These are phyloP conservation scores for Myrica gale DNA, from an alignment of 306 rosid genomes.

Conservation along the genomic window DNA sequence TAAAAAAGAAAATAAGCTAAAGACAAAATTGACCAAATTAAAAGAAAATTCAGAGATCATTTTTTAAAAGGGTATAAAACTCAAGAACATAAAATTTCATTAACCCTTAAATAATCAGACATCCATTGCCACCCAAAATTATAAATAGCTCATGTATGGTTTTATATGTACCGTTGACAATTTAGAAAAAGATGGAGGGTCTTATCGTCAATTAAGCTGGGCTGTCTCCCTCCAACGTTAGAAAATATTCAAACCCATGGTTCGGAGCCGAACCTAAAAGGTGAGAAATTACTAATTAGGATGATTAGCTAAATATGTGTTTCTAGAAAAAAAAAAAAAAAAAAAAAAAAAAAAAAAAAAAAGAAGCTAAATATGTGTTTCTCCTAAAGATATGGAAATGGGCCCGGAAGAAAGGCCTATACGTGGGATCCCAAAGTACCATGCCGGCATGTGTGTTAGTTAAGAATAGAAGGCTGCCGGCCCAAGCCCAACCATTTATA, in stretches of 20 bases:
- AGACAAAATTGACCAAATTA: too few relatives aligned
- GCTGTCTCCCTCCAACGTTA: slow-evolving; percentile 43
- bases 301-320: slow-evolving; percentile 24
- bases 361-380: too few relatives aligned
- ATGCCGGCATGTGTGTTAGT: slow-evolving; percentile 42
- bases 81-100: too few relatives aligned
- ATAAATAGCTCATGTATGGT: background rate
- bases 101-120: too few relatives aligned
- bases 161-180: background rate
- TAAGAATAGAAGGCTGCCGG: slow-evolving; percentile 37
- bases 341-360: too few relatives aligned
- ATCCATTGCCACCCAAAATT: too few relatives aligned
- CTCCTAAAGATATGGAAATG: background rate
- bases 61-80: too few relatives aligned
- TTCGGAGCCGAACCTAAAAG: slow-evolving; percentile 44
- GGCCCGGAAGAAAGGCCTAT: slow-evolving; percentile 11
- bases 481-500: slow-evolving; percentile 34
- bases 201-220: too few relatives aligned
- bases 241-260: slow-evolving; percentile 38
- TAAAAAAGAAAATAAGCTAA: too few relatives aligned
- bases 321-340: too few relatives aligned
- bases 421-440: slow-evolving; percentile 29
- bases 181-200: background rate
- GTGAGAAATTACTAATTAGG: slow-evolving; percentile 18
- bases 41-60: too few relatives aligned